phyloP scores from a whole-genome alignment of 108 stramenopile genomes.

The Seminavis robusta region DNA sequence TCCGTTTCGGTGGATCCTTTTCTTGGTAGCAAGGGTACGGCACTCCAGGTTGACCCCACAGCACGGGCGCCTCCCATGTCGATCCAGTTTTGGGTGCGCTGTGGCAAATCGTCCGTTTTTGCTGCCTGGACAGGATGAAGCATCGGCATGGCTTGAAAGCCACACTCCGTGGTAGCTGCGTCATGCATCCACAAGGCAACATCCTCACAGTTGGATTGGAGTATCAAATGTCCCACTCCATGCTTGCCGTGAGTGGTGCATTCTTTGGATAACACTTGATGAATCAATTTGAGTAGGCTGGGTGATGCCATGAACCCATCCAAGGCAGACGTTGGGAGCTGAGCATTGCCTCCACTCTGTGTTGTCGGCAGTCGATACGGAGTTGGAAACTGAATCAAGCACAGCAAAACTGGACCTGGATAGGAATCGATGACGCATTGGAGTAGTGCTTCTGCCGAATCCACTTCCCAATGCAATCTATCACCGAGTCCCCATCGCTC shows the following conservation, averaged over 20 bases:
- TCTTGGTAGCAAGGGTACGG: conserved; percentile 45
- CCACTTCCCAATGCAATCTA: conserved; percentile 42
- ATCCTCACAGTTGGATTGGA: conserved; percentile 83
- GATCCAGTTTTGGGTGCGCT: conserved; percentile 55
- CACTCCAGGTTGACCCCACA: conserved; percentile 49
- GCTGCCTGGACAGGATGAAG: conserved; percentile 12
- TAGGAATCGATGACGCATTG: conserved; percentile 32
- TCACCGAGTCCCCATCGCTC: conserved; percentile 39
- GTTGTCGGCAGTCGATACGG: conserved; percentile 41
- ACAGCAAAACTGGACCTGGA: conserved; percentile 45
- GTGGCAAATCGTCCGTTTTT: conserved; percentile 15
- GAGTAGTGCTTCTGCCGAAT: conserved; percentile 52
- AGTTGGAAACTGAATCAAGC: conserved; percentile 76
- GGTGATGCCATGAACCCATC: conserved; percentile 74
- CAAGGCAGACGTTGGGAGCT: conserved; percentile 52
- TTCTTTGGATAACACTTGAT: neutral
- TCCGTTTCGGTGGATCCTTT: conserved; percentile 60
- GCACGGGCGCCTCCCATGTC: conserved; percentile 59
- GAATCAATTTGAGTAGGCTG: conserved; percentile 30
- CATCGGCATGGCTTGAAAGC: conserved; percentile 27
- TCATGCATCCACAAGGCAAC: conserved; percentile 67
- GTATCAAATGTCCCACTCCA: conserved; percentile 31
- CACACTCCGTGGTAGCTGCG: conserved; percentile 26
- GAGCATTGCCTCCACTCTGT: conserved; percentile 38
- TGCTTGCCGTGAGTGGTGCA: neutral